Percentiles rank a stretch among this genome's conserved stretches.
These are phyloP conservation scores for Luvunga scandens DNA, from an alignment of 345 rosid species.

Conservation along the genomic window DNA sequence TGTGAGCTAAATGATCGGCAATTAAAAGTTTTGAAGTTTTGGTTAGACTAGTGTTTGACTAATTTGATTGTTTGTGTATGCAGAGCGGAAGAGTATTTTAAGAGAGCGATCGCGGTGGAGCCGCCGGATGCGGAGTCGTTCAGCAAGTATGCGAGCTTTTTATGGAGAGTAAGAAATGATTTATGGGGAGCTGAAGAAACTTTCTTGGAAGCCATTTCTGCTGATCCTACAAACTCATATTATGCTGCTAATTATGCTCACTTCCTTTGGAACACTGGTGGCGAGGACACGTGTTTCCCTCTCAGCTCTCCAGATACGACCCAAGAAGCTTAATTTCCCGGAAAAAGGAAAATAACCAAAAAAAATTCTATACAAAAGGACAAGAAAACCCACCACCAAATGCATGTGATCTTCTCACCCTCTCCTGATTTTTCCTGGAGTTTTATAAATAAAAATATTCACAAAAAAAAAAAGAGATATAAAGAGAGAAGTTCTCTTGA, in stretches of 20 bases:
- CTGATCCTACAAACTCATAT: constrained; percentile 65
- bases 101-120: constrained; percentile 57
- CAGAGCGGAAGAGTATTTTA: constrained; percentile 91
- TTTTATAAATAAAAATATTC: neutral
- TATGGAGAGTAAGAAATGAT: constrained; percentile 75
- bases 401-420: neutral
- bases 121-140: constrained; percentile 75
- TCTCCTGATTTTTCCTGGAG: neutral
- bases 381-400: neutral
- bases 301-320: constrained; percentile 32
- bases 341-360: neutral
- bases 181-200: constrained; percentile 97
- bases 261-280: constrained; percentile 95
- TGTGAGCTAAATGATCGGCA: neutral
- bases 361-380: neutral
- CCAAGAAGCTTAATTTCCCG: constrained; percentile 8
- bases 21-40: neutral
- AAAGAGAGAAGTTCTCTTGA: neutral
- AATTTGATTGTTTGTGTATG: neutral
- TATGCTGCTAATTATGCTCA: constrained; percentile 82
- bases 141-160: constrained; percentile 77
- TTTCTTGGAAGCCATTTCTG: constrained; percentile 78
- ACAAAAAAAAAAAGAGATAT: neutral
- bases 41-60: neutral
- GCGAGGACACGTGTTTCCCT: constrained; percentile 93